A percentile compares a stretch with the other conserved stretches of the same genome.
Conservation (phyloP, 306 rosid genomes). For the Lathyrus tuberosus region DNA sequence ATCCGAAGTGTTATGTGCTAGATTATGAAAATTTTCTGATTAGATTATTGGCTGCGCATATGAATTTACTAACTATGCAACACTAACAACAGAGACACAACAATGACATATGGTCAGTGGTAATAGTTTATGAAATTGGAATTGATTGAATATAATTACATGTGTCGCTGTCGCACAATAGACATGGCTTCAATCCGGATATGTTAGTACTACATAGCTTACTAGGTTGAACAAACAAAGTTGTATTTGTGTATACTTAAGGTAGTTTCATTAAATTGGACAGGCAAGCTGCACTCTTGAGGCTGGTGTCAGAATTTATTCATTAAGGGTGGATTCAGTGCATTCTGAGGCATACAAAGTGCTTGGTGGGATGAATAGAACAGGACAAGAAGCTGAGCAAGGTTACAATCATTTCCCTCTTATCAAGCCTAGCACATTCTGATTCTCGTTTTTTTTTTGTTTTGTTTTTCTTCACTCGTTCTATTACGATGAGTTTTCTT, state of each 20-base stretch:
- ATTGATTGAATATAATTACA: not conserved
- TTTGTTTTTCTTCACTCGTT: not conserved
- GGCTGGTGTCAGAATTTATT: slow-evolving; percentile 94
- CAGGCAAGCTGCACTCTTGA: slow-evolving; percentile 98
- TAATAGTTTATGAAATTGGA: not conserved
- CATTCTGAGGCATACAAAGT: slow-evolving; percentile 98
- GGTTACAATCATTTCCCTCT: slow-evolving; percentile 50
- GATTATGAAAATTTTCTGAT: not conserved
- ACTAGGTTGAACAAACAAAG: not conserved
- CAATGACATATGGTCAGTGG: too few relatives aligned
- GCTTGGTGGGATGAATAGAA: slow-evolving; percentile 97
- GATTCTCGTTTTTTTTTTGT: too few relatives aligned
- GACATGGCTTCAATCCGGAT: not conserved
- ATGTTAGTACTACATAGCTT: not conserved
- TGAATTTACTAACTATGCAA: not conserved
- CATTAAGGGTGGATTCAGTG: slow-evolving; percentile 90
- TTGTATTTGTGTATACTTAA: slow-evolving; percentile 9
- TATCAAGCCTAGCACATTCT: slow-evolving; percentile 4
- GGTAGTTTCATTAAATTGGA: slow-evolving; percentile 31
- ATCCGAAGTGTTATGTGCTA: not conserved
- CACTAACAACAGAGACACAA: not conserved
- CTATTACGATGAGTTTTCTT: not conserved
- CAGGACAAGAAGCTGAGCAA: slow-evolving; percentile 82
- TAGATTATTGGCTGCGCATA: slow-evolving; percentile 29
- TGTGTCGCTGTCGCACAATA: too few relatives aligned